Evolutionary conservation across 257 asterid genomes (phyloP).

Genomic region (Jasminum sambac): DNA sequence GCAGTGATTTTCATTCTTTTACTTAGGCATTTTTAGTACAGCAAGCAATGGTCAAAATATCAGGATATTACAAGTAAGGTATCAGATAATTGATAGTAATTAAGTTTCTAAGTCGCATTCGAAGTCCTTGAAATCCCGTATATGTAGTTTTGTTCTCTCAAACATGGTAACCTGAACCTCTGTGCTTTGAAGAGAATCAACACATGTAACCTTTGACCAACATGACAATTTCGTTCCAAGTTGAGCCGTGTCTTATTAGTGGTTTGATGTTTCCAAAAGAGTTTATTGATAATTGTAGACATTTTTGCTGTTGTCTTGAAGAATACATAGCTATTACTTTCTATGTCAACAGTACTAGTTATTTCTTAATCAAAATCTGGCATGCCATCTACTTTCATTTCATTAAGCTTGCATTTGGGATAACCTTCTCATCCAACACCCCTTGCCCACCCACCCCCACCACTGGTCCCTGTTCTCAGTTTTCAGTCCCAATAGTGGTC

Average conservation of each 20-base stretch:
- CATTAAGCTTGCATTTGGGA: too few species aligned
- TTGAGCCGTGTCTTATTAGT: too few species aligned
- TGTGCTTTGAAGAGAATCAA: background rate
- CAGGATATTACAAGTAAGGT: conserved; percentile 8
- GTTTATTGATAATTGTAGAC: background rate
- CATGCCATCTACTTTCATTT: conserved; percentile 2
- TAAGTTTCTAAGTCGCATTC: conserved; percentile 8
- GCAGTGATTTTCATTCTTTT: background rate
- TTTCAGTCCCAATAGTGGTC: too few species aligned
- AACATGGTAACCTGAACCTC: background rate
- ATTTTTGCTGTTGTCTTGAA: background rate
- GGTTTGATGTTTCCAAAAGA: too few species aligned
- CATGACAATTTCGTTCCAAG: too few species aligned
- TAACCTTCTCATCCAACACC: too few species aligned
- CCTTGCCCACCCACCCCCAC: too few species aligned
- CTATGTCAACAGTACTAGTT: background rate
- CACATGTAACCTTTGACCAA: background rate
- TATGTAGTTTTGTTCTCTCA: conserved; percentile 6
- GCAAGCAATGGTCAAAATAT: conserved; percentile 2
- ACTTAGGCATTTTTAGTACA: background rate
- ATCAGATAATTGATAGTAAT: background rate
- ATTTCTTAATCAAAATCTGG: background rate
- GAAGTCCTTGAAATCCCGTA: background rate
- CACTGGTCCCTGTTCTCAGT: too few species aligned
- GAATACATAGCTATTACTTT: background rate